Base-by-base conservation (phyloP, 192 early-diverging fungal species). In the Backusella westeae region DNA sequence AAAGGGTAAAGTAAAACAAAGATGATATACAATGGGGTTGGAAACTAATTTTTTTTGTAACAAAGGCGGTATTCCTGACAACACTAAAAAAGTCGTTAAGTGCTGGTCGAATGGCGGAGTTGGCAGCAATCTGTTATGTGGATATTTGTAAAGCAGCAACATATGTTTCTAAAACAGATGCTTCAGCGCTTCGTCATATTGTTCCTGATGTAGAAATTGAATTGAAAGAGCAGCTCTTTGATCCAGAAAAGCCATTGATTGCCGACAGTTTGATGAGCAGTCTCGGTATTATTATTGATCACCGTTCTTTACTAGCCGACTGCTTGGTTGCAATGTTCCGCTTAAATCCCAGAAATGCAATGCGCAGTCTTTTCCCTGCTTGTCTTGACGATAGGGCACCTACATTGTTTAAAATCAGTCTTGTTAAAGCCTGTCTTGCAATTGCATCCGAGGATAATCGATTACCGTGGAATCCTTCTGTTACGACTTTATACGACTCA, bases 261-360 rank as follows among this genome's bases (percentile, higher is more conserved):
- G 82, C 84, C 29, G 74, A 85, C 17, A 78, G 63, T 52, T 59
- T 77, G 10, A 78, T 75, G 46, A 53, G 41, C 21, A 74, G 72
- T 42, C 38, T 77, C 41, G 86, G 88, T 36, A 87, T 90, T 67
- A 83, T 86, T n/a, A 86, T 93, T n/a, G 95, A 97, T 78, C 89
- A 95, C 52, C 86, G 90, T 52, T 68, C 71, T 19, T 86, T 96
- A 32, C 85, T 97, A 76, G 85, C 93, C 0, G 88, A 91, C 42
- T 91, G 89, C 53, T 86, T 97, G 72, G 89, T 88, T 0, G 89
- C 91, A n/a, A 84, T 95, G 77, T 93, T 94, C 73, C 91, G 93
- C 49, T 78, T 94, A 23, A 93, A 95, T 72, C 90, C 93, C 6
- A 89, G 90, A 73, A 89, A 88, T 69, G 91, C 93, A 6, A 81